Conservation (phyloP, 345 rosid species). For the Isatis tinctoria region DNA sequence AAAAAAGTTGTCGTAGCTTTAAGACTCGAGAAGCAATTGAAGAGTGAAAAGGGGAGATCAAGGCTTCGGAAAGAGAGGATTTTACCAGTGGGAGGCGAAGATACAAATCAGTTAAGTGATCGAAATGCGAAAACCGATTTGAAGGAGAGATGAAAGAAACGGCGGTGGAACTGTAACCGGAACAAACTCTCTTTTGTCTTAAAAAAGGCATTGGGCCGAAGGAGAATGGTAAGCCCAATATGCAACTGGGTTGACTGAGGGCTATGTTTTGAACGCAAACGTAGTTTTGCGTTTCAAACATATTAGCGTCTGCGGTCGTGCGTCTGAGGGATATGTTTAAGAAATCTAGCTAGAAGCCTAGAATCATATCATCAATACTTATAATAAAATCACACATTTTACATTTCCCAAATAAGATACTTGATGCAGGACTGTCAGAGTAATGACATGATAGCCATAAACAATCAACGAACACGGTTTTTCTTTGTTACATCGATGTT, state of each 20-base stretch:
- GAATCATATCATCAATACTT: too few species aligned
- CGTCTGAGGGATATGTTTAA: too few species aligned
- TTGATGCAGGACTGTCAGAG: neutral
- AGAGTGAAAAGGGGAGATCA: neutral
- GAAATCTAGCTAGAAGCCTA: too few species aligned
- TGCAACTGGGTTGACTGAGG: neutral
- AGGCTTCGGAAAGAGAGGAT: neutral
- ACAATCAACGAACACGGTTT: neutral
- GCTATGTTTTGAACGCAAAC: too few species aligned
- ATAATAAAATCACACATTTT: neutral
- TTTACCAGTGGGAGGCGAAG: neutral
- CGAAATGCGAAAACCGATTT: neutral
- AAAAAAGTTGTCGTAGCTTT: neutral
- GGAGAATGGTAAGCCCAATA: neutral
- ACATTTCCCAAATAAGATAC: neutral
- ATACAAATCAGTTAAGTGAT: neutral
- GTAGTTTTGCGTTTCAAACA: too few species aligned
- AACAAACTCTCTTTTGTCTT: neutral
- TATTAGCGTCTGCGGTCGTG: too few species aligned
- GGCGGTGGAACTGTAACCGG: constrained; percentile 10
- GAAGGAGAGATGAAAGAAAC: neutral
- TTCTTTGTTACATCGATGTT: neutral
- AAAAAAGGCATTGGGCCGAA: neutral
- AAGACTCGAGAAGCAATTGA: neutral
- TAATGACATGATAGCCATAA: constrained; percentile 17